Base-by-base conservation (phyloP, 2,329 filamentous ascomycete species). In the Pseudonectria buxi region DNA sequence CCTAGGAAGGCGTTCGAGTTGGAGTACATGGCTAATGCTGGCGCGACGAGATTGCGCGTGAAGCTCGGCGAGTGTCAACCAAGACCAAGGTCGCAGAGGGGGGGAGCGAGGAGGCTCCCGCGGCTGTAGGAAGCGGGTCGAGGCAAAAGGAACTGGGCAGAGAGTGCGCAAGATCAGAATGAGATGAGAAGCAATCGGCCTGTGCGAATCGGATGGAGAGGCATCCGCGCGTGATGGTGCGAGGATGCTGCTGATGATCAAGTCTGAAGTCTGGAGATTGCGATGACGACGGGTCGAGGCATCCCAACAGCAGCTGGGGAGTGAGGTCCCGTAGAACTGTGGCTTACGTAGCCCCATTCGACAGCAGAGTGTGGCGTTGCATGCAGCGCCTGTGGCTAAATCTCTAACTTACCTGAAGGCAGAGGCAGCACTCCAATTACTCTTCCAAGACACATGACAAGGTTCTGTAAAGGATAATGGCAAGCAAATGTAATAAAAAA, bases 1-100 rank as follows among this genome's bases (percentile, higher is more conserved):
- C 87, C 87, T 55, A 94, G 67, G 63, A 82, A 95, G 46, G 85
- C 81, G 69, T 85, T 94, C 49, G 86, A 85, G 61, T 83, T 86
- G 49, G 87, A 92, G 68, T 86, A 96, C 90, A 95, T 95, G 64
- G 55, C 44, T 46, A 40, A 32, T 18, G 30, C 40, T 22, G 18
- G 9, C 24, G 32, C 40, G 34, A 26, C 32, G 27, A 38, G 40
- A 41, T 37, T 32, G 36, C 38, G 42, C 34, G 36, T 37, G 32
- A 40, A 37, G 41, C 35, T 49, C 32, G 47, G n/a, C 28, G 30
- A 28, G 18, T 33, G 32, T 39, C 32, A 37, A 37, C 40, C 35
- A 34, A 42, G 43, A 28, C 24, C 24, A 29, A 41, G 32, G 35
- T 31, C 30, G 26, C 32, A 32, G 35, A 40, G 43, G 47, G 48